phyloP scores from a whole-genome alignment of 805 yeast species.

The Cyberlindnera lachancei region DNA sequence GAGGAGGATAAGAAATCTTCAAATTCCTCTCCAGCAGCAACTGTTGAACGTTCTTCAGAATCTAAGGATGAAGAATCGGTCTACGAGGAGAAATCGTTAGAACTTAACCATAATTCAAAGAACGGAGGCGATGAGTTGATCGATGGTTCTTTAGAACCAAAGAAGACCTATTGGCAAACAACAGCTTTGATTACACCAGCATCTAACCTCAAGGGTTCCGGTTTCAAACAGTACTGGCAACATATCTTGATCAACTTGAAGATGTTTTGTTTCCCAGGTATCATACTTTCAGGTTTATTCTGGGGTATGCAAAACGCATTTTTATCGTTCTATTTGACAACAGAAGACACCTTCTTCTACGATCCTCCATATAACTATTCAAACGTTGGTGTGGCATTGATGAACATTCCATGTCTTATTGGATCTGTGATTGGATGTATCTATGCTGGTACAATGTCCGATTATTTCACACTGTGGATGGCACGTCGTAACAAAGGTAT shows the following conservation, averaged over 20 bases:
- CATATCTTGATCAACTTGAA: constrained; percentile 43
- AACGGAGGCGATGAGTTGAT: constrained; percentile 20
- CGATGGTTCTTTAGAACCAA: constrained; percentile 35
- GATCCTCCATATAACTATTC: constrained; percentile 62
- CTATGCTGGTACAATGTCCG: constrained; percentile 55
- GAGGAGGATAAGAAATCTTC: no score
- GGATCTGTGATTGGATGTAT: constrained; percentile 64
- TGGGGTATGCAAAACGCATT: constrained; percentile 82
- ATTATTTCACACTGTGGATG: constrained; percentile 51
- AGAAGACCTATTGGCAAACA: constrained; percentile 37
- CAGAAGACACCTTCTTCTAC: constrained; percentile 61
- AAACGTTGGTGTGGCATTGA: constrained; percentile 60
- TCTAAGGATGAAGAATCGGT: constrained; percentile 13
- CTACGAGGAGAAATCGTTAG: background rate
- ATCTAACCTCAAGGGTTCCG: constrained; percentile 53
- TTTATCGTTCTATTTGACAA: constrained; percentile 65
- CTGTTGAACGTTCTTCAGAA: constrained; percentile 8
- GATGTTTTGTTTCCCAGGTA: constrained; percentile 59
- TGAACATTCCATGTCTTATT: constrained; percentile 64
- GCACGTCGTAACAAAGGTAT: constrained; percentile 55
- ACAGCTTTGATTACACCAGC: constrained; percentile 47
- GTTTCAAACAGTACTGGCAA: constrained; percentile 55
- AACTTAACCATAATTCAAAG: background rate
- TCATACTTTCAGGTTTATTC: constrained; percentile 56
- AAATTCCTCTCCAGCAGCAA: no score